Conservation (phyloP, 768 basidiomycete species). For the Russula sp. region DNA sequence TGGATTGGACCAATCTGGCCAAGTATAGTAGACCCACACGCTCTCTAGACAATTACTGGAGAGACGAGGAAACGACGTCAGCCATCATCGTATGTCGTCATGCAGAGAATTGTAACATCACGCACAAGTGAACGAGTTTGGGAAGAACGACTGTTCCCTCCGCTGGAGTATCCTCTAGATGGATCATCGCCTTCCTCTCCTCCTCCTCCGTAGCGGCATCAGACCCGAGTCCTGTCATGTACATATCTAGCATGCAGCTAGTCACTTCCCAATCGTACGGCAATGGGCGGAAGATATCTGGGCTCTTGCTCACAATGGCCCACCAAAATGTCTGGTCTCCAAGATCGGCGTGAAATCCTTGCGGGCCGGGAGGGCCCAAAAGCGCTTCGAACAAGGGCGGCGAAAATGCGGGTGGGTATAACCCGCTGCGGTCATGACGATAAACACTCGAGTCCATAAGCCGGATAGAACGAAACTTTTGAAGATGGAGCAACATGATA, state of each 20-base stretch:
- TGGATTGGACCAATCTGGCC: constrained; percentile 48
- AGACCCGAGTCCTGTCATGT: constrained; percentile 44
- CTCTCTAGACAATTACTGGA: constrained; percentile 46
- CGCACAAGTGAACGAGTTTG: constrained; percentile 52
- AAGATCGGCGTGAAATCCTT: constrained; percentile 46
- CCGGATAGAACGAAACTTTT: constrained; percentile 43
- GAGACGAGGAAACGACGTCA: constrained; percentile 21
- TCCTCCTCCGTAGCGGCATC: constrained; percentile 40
- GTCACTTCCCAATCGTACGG: constrained; percentile 50
- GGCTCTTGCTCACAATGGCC: constrained; percentile 48
- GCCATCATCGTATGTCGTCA: background rate
- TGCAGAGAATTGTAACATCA: constrained; percentile 9
- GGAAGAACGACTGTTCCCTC: constrained; percentile 45
- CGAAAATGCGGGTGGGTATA: constrained; percentile 38
- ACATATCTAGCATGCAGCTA: constrained; percentile 49
- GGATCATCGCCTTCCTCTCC: constrained; percentile 39
- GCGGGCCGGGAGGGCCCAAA: constrained; percentile 42
- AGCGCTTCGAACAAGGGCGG: constrained; percentile 45
- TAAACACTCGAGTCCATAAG: constrained; percentile 50
- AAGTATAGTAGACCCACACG: constrained; percentile 43
- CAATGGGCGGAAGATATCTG: constrained; percentile 44
- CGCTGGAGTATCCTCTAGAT: constrained; percentile 42
- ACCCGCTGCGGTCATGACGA: constrained; percentile 34
- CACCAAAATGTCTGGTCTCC: constrained; percentile 56
- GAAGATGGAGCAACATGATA: constrained; percentile 51